Conservation (phyloP, 441 rosid species). For the Pelargonium citronellum region DNA sequence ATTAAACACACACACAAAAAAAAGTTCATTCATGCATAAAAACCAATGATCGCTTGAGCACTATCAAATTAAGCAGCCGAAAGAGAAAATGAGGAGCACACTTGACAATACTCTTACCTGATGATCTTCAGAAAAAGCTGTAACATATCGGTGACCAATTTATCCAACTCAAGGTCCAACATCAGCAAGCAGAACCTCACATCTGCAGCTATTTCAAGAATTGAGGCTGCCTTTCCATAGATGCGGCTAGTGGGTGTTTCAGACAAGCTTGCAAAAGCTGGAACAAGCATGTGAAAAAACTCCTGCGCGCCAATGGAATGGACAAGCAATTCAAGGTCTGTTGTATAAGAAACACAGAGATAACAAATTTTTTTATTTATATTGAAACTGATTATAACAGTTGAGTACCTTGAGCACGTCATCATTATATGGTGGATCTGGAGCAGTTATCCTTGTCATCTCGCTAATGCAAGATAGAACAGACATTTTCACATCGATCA, state of each 20-base stretch:
- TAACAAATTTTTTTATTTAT: neutral
- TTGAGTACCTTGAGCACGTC: conserved; percentile 50
- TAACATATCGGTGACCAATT: conserved; percentile 51
- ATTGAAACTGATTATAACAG: neutral
- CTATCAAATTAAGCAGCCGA: neutral
- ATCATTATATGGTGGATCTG: conserved; percentile 57
- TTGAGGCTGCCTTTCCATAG: conserved; percentile 45
- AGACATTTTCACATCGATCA: conserved; percentile 54
- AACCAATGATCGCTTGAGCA: too few relatives aligned
- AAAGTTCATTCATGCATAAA: too few relatives aligned
- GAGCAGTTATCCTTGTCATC: conserved; percentile 59
- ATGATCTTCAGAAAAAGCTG: conserved; percentile 37
- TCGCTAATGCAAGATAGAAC: conserved; percentile 57
- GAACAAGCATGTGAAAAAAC: conserved; percentile 42
- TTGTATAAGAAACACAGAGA: conserved; percentile 4
- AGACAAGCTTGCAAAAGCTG: conserved; percentile 50
- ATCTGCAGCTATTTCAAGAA: conserved; percentile 52
- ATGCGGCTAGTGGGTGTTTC: conserved; percentile 35
- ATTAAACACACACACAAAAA: too few relatives aligned
- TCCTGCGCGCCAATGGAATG: conserved; percentile 35
- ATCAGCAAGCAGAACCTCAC: conserved; percentile 49
- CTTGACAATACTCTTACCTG: conserved; percentile 35
- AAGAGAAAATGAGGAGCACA: neutral
- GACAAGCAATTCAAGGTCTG: conserved; percentile 12
- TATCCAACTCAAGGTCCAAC: conserved; percentile 63